Evolutionary conservation across 305 asterid species (phyloP).

Genomic region (Coffea humblotiana): DNA sequence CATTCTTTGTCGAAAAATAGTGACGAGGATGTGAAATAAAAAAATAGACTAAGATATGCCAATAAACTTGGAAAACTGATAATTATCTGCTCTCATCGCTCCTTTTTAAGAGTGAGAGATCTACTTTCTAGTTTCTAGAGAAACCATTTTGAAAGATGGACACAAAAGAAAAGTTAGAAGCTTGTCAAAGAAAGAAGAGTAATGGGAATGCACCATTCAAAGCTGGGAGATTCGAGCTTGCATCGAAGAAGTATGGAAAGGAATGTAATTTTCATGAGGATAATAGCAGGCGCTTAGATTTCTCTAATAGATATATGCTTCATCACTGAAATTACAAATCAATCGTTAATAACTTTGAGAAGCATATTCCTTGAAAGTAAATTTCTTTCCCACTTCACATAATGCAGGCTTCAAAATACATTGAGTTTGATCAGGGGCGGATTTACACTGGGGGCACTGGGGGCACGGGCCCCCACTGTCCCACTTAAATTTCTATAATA

Average conservation of each 20-base stretch:
- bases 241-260: conserved; percentile 62
- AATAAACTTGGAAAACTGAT: no score
- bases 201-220: conserved; percentile 54
- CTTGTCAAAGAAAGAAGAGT: conserved; percentile 38
- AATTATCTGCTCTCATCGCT: no score
- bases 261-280: conserved; percentile 7
- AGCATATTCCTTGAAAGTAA: conserved; percentile 6
- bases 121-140: conserved; percentile 30
- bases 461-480: no score
- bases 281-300: neutral
- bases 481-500: no score
- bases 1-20: no score
- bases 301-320: neutral
- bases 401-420: conserved; percentile 49
- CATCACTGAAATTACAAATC: neutral
- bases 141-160: conserved; percentile 70
- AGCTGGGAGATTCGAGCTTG: conserved; percentile 47
- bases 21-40: no score
- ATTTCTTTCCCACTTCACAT: conserved; percentile 7
- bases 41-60: no score
- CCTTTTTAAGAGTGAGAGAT: neutral
- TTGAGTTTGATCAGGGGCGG: conserved; percentile 51
- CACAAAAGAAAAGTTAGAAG: conserved; percentile 41
- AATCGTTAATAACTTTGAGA: neutral
- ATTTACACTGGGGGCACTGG: no score